Conservation (phyloP, 2,329 filamentous ascomycete genomes). For the Pestalotiopsis sp. region DNA sequence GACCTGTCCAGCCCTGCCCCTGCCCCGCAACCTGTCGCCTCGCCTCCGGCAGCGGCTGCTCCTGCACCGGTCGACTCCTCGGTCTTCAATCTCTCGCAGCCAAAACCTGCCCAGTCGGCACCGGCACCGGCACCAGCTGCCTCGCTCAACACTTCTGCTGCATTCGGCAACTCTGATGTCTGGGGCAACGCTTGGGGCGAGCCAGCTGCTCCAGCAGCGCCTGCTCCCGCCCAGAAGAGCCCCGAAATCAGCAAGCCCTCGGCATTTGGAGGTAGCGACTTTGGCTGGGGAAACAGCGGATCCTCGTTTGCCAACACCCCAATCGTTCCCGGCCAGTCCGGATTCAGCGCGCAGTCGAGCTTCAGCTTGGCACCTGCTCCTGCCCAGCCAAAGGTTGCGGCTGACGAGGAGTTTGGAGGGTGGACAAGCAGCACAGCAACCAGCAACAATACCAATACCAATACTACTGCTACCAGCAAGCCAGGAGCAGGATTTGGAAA, state of each 20-base stretch:
- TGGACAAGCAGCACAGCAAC: conserved; percentile 76
- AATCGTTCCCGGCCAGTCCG: conserved; percentile 64
- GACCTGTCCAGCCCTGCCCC: conserved; percentile 64
- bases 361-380: neutral
- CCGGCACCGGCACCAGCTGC: conserved; percentile 35
- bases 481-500: conserved; percentile 64
- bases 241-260: conserved; percentile 46
- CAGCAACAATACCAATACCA: conserved; percentile 34
- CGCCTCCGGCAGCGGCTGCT: conserved; percentile 43
- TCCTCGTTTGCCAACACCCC: conserved; percentile 59
- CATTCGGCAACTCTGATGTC: conserved; percentile 63
- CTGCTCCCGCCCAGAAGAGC: conserved; percentile 62
- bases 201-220: conserved; percentile 44
- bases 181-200: conserved; percentile 92
- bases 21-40: conserved; percentile 46
- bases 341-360: conserved; percentile 52
- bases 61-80: conserved; percentile 55
- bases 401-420: conserved; percentile 94
- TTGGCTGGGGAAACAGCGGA: conserved; percentile 58
- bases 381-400: conserved; percentile 70
- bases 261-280: conserved; percentile 57
- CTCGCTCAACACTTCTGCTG: conserved; percentile 38
- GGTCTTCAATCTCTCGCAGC: conserved; percentile 78
- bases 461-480: conserved; percentile 48
- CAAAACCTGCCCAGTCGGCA: conserved; percentile 43